These are phyloP conservation scores for Arthrobotrys iridis DNA, from an alignment of 2,329 filamentous ascomycete genomes.

Conservation along the genomic window DNA sequence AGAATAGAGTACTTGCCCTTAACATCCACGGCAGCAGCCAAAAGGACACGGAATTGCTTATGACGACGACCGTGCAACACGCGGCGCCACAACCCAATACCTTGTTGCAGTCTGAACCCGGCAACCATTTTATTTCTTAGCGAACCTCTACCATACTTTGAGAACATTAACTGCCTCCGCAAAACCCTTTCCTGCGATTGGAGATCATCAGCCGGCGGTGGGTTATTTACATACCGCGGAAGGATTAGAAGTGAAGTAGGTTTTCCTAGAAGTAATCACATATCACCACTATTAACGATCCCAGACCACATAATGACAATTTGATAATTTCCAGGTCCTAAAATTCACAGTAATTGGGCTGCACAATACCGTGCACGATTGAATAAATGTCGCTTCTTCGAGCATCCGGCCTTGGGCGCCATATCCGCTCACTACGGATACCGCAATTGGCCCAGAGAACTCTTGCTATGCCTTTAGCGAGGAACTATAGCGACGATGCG, in stretches of 20 bases:
- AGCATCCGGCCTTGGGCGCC: constrained; percentile 26
- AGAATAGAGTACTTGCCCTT: not conserved
- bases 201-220: not conserved
- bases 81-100: constrained; percentile 31
- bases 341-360: not conserved
- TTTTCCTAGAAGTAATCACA: not conserved
- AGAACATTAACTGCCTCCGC: not conserved
- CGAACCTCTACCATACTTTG: constrained; percentile 18
- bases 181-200: not conserved
- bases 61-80: constrained; percentile 54
- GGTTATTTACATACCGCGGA: not conserved
- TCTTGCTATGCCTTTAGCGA: not conserved
- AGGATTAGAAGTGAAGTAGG: not conserved
- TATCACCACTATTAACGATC: not conserved
- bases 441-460: not conserved
- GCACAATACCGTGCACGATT: too few relatives aligned
- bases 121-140: constrained; percentile 37
- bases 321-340: too few relatives aligned
- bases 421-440: not conserved
- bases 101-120: constrained; percentile 42
- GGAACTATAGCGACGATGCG: constrained; percentile 2
- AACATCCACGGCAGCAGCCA: constrained; percentile 12
- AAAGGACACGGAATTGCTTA: constrained; percentile 53
- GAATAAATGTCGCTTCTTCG: constrained; percentile 48
- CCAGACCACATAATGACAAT: not conserved